These are phyloP conservation scores for Funneliformis caledonium DNA, from an alignment of 371 early-diverging fungal species.

Conservation along the genomic window DNA sequence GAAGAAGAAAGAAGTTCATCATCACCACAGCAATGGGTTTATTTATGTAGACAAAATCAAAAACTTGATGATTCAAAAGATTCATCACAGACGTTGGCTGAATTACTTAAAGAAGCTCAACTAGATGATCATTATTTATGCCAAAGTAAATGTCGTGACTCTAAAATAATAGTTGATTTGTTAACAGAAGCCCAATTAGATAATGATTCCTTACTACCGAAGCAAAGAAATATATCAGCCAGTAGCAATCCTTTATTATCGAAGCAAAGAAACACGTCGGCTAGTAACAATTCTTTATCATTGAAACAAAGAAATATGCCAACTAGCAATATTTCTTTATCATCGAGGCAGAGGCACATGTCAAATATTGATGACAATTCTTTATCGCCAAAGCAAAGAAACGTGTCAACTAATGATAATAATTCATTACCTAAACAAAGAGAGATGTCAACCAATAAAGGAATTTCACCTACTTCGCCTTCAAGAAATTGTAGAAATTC, in stretches of 20 bases:
- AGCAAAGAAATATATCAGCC: neutral
- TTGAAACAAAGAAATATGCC: neutral
- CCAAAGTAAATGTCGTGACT: neutral
- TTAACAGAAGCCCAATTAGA: neutral
- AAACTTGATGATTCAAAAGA: neutral
- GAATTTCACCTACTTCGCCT: neutral
- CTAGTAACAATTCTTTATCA: neutral
- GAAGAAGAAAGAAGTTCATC: neutral
- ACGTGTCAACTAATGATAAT: neutral
- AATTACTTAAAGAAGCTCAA: slow-evolving; percentile 25
- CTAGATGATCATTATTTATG: slow-evolving; percentile 5
- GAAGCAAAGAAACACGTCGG: no score
- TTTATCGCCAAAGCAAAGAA: neutral
- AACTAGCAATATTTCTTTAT: neutral
- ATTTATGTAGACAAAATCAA: slow-evolving; percentile 10
- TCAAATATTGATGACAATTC: neutral
- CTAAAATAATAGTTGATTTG: neutral
- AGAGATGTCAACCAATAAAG: neutral
- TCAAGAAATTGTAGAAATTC: neutral
- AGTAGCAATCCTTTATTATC: neutral
- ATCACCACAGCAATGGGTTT: slow-evolving; percentile 18
- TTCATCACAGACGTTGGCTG: neutral
- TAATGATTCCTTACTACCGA: neutral
- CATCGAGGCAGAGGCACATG: no score
- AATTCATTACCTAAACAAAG: neutral